Percentiles rank a stretch among this genome's conserved stretches.
Conservation (phyloP, 805 yeast genomes). For the Ogataea pignaliae region DNA sequence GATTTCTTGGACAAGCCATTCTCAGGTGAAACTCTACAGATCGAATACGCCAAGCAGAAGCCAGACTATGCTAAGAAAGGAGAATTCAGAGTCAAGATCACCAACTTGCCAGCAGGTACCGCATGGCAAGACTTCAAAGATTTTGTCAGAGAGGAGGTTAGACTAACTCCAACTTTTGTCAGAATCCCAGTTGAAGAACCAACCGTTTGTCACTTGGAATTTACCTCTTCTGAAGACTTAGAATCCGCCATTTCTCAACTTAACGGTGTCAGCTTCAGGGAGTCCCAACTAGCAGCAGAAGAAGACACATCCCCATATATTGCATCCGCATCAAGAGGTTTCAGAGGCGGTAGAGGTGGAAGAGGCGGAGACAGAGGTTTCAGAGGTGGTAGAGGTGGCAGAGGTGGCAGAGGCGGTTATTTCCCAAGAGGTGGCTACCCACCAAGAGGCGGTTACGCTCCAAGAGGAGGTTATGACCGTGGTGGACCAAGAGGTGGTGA, state of each 20-base stretch:
- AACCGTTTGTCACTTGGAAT: slow-evolving; percentile 49
- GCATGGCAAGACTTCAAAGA: slow-evolving; percentile 92
- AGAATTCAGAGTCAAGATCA: slow-evolving; percentile 65
- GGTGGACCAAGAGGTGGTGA: slow-evolving; percentile 6
- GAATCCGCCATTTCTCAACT: slow-evolving; percentile 68
- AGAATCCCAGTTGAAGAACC: slow-evolving; percentile 44
- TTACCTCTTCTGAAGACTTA: slow-evolving; percentile 65
- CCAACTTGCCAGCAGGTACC: slow-evolving; percentile 68
- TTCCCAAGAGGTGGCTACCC: slow-evolving; percentile 27
- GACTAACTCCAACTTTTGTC: slow-evolving; percentile 59
- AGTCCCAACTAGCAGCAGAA: slow-evolving; percentile 61
- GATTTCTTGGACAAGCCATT: slow-evolving; percentile 42
- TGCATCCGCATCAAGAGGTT: slow-evolving; percentile 42
- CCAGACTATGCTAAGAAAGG: slow-evolving; percentile 57
- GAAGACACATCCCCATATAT: slow-evolving; percentile 66
- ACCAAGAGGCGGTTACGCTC: slow-evolving; percentile 28
- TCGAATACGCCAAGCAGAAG: slow-evolving; percentile 53
- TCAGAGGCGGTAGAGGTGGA: slow-evolving; percentile 35
- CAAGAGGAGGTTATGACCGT: slow-evolving; percentile 34
- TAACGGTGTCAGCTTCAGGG: slow-evolving; percentile 68
- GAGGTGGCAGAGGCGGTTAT: slow-evolving; percentile 34
- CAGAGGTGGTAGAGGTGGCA: slow-evolving; percentile 42
- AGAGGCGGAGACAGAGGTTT: slow-evolving; percentile 39
- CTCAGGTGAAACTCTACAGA: slow-evolving; percentile 45
- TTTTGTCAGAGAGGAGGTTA: slow-evolving; percentile 73